A percentile compares a stretch with the other conserved stretches of the same genome.
Evolutionary conservation across 495 filamentous ascomycete genomes (phyloP).

Genomic region (Copromyces sp.): DNA sequence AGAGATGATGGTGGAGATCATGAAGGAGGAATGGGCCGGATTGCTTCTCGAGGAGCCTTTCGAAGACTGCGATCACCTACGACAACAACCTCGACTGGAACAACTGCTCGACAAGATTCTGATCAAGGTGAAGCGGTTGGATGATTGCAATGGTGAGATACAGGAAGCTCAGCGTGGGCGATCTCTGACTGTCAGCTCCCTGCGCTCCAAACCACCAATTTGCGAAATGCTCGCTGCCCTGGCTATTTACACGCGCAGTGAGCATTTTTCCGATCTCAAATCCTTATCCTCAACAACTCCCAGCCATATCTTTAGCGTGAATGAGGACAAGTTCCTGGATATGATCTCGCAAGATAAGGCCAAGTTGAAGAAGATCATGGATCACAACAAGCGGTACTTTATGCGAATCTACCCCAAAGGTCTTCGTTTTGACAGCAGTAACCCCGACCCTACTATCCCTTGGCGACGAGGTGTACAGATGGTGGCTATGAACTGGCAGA

Average conservation of each 20-base stretch:
- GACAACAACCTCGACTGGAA: slow-evolving; percentile 57
- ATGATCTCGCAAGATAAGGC: slow-evolving; percentile 34
- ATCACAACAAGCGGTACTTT: slow-evolving; percentile 71
- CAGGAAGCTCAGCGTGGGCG: slow-evolving; percentile 15
- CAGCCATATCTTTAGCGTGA: slow-evolving; percentile 77
- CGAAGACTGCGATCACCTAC: slow-evolving; percentile 32
- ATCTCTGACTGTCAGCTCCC: slow-evolving; percentile 13
- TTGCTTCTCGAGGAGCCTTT: slow-evolving; percentile 53
- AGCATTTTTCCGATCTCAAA: slow-evolving; percentile 61
- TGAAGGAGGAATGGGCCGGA: slow-evolving; percentile 73
- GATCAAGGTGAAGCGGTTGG: slow-evolving; percentile 75
- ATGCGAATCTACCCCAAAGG: slow-evolving; percentile 89
- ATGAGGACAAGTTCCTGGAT: slow-evolving; percentile 59
- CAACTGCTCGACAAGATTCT: slow-evolving; percentile 71
- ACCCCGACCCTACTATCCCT: slow-evolving; percentile 71
- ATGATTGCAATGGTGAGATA: slow-evolving; percentile 24
- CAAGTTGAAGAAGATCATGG: slow-evolving; percentile 47
- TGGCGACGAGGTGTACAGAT: slow-evolving; percentile 88
- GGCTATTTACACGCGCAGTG: slow-evolving; percentile 77
- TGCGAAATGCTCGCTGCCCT: slow-evolving; percentile 59
- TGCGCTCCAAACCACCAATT: slow-evolving; percentile 46
- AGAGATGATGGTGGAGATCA: slow-evolving; percentile 82
- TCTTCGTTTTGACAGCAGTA: slow-evolving; percentile 69
- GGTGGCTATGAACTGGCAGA: slow-evolving; percentile 93
- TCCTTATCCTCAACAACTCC: slow-evolving; percentile 48